Conservation (phyloP, 352 stramenopile genomes). For the Thraustotheca clavata region DNA sequence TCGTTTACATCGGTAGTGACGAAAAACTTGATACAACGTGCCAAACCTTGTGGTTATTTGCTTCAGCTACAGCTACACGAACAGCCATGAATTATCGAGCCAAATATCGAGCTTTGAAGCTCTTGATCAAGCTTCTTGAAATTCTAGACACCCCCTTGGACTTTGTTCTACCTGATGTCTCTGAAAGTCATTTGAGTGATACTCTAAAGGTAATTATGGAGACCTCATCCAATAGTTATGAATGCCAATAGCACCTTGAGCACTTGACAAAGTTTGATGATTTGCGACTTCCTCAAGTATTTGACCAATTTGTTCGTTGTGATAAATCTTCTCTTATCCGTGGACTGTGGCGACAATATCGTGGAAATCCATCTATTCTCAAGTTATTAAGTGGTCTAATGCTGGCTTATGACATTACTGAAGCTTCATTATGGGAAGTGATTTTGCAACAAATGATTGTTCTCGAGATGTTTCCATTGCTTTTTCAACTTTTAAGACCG, state of each 20-base stretch:
- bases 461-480: conserved; percentile 38
- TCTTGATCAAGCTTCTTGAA: conserved; percentile 31
- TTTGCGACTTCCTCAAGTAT: conserved; percentile 39
- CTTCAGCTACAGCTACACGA: conserved; percentile 33
- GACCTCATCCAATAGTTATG: neutral
- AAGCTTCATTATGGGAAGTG: conserved; percentile 37
- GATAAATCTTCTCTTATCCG: conserved; percentile 39
- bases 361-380: conserved; percentile 30
- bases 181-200: neutral
- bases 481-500: conserved; percentile 30
- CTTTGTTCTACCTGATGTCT: conserved; percentile 16
- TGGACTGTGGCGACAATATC: conserved; percentile 39
- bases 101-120: conserved; percentile 36
- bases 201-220: conserved; percentile 4
- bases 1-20: neutral
- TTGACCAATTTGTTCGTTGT: conserved; percentile 31
- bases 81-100: conserved; percentile 48
- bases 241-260: conserved; percentile 22
- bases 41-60: conserved; percentile 24
- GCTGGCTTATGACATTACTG: conserved; percentile 43
- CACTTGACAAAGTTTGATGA: conserved; percentile 50
- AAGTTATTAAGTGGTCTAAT: conserved; percentile 34
- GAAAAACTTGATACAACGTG: neutral
- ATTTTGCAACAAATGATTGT: conserved; percentile 37
- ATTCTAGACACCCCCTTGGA: conserved; percentile 22